Percentiles rank a stretch among this genome's conserved stretches.
phyloP scores from a whole-genome alignment of 306 rosid species.

The Morella rubra region DNA sequence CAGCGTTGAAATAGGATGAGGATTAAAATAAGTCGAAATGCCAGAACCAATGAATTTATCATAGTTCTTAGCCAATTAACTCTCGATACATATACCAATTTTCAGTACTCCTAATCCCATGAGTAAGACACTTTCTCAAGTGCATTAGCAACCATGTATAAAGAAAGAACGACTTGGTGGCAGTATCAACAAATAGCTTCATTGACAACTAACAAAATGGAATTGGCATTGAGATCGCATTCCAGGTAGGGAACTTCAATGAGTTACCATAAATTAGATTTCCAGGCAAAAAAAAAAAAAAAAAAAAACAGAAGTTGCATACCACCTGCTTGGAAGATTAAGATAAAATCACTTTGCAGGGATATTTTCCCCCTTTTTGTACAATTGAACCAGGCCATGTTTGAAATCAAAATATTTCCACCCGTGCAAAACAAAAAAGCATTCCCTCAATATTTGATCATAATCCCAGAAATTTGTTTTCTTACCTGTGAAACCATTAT shows the following conservation, averaged over 20 bases:
- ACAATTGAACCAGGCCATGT: background rate
- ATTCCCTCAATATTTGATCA: background rate
- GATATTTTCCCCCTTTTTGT: background rate
- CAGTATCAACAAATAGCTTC: constrained; percentile 5
- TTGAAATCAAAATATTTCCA: background rate
- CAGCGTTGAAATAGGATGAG: constrained; percentile 12
- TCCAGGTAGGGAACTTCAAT: background rate
- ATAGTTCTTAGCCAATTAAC: background rate
- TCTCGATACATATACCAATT: constrained; percentile 12
- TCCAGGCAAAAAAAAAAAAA: background rate
- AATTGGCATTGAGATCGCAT: constrained; percentile 4
- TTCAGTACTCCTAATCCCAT: constrained; percentile 15
- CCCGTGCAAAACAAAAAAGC: background rate
- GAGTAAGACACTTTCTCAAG: constrained; percentile 1
- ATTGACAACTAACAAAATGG: background rate
- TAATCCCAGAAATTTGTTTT: background rate
- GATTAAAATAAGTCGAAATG: constrained; percentile 9
- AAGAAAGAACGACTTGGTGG: background rate
- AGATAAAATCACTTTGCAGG: background rate
- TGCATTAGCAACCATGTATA: background rate
- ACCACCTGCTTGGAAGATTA: background rate
- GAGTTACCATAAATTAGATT: background rate
- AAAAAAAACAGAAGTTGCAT: background rate
- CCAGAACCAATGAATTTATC: constrained; percentile 21
- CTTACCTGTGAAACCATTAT: constrained; percentile 59